phyloP scores from a whole-genome alignment of 2,329 filamentous ascomycete species.

The Calonectria fujianensis region DNA sequence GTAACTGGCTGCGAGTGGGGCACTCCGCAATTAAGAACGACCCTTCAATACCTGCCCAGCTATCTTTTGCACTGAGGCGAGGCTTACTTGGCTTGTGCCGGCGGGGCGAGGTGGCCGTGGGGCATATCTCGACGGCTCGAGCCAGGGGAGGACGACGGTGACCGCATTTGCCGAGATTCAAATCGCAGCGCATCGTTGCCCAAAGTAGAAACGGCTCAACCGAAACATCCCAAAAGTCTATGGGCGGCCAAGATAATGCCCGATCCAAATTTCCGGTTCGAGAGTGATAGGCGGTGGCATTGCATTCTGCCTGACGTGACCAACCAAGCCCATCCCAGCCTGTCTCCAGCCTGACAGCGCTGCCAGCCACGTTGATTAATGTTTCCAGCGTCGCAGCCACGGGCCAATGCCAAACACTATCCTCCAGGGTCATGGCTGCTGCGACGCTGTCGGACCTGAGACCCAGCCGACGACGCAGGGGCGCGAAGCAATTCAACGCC shows the following conservation, averaged over 20 bases:
- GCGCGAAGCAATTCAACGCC: neutral
- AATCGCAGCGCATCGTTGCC: conserved; percentile 19
- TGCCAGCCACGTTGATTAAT: conserved; percentile 7
- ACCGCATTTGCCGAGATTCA: conserved; percentile 28
- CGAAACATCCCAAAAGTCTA: conserved; percentile 19
- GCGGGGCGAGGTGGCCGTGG: neutral
- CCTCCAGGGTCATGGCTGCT: conserved; percentile 3
- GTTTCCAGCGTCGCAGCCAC: neutral
- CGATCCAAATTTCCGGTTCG: conserved; percentile 22
- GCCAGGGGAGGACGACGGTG: neutral
- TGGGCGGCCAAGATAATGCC: conserved; percentile 6
- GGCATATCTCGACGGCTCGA: neutral
- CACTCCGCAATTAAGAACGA: conserved; percentile 23
- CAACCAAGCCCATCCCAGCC: neutral
- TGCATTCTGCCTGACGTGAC: neutral
- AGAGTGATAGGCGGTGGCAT: neutral
- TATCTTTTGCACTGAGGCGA: conserved; percentile 4
- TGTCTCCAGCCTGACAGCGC: neutral
- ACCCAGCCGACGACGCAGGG: conserved; percentile 2
- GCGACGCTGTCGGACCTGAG: neutral
- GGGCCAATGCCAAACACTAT: neutral
- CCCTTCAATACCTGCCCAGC: conserved; percentile 4
- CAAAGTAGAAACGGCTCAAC: neutral
- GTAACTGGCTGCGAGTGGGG: conserved; percentile 8
- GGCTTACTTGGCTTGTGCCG: conserved; percentile 11